Conservation (phyloP, 495 filamentous ascomycete species). For the Glarea lozoyensis region DNA sequence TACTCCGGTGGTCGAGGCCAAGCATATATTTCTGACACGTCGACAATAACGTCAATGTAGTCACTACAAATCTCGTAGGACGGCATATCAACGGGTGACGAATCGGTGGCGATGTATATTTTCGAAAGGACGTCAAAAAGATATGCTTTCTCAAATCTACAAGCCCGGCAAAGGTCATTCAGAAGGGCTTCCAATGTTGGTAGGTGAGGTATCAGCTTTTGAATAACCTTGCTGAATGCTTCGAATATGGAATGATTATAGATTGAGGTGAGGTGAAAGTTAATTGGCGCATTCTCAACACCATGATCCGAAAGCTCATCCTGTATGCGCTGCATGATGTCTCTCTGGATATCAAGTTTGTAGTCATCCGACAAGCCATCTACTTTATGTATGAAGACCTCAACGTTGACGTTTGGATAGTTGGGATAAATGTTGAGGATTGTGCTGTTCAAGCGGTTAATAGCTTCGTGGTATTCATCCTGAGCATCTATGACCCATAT, state of each 20-base stretch:
- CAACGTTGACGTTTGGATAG: conserved; percentile 88
- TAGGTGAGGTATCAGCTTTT: conserved; percentile 89
- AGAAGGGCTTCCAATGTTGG: conserved; percentile 86
- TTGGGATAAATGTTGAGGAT: conserved; percentile 78
- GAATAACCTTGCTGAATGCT: conserved; percentile 94
- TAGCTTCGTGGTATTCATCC: conserved; percentile 88
- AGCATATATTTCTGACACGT: conserved; percentile 90
- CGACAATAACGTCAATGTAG: conserved; percentile 95
- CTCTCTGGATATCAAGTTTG: conserved; percentile 84
- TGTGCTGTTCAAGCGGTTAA: conserved; percentile 74
- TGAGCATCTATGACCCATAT: conserved; percentile 99
- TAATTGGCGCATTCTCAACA: conserved; percentile 83
- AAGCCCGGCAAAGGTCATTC: conserved; percentile 79
- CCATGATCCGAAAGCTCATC: conserved; percentile 90
- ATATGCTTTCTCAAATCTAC: conserved; percentile 94
- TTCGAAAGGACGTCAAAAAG: conserved; percentile 94
- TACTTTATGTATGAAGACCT: conserved; percentile 97
- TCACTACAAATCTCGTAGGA: conserved; percentile 97
- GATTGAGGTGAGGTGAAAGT: conserved; percentile 90
- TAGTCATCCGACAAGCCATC: conserved; percentile 93
- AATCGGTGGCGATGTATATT: conserved; percentile 96
- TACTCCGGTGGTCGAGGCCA: conserved; percentile 49
- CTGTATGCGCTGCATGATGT: conserved; percentile 92
- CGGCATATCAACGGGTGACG: conserved; percentile 80
- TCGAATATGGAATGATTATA: conserved; percentile 98